These are phyloP conservation scores for Leptodontidium sp. DNA, from an alignment of 2,329 filamentous ascomycete genomes.

Conservation along the genomic window DNA sequence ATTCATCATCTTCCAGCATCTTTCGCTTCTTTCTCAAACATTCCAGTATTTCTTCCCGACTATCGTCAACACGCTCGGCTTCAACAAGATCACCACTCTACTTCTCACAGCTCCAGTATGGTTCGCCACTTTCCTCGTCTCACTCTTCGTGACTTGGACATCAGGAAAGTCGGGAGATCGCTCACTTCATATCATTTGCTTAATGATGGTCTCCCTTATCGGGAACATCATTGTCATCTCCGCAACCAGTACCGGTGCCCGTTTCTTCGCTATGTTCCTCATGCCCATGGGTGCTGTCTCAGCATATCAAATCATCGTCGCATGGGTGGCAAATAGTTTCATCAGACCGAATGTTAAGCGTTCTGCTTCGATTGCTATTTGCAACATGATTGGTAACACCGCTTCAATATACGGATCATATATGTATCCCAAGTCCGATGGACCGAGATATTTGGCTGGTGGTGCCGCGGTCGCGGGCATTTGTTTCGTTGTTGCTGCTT, in stretches of 20 bases:
- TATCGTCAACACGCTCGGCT: slow-evolving; percentile 68
- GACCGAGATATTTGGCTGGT: slow-evolving; percentile 50
- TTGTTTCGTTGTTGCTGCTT: slow-evolving; percentile 46
- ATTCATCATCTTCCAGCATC: slow-evolving; percentile 62
- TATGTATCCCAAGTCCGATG: slow-evolving; percentile 47
- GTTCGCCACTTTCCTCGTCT: slow-evolving; percentile 63
- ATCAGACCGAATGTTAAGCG: slow-evolving; percentile 48
- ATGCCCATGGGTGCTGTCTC: slow-evolving; percentile 63
- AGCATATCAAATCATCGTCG: slow-evolving; percentile 53
- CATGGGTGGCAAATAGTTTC: slow-evolving; percentile 47
- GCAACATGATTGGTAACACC: slow-evolving; percentile 41
- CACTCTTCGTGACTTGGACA: slow-evolving; percentile 61
- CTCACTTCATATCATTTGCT: slow-evolving; percentile 61
- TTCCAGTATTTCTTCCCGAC: slow-evolving; percentile 73
- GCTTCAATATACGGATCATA: slow-evolving; percentile 48
- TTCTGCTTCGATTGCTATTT: slow-evolving; percentile 44
- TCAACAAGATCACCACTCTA: slow-evolving; percentile 60
- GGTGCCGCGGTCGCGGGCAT: slow-evolving; percentile 48
- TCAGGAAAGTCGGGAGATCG: slow-evolving; percentile 62
- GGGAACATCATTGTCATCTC: slow-evolving; percentile 65
- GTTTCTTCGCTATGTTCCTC: slow-evolving; percentile 70
- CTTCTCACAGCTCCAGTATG: slow-evolving; percentile 66
- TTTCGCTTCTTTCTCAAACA: slow-evolving; percentile 60
- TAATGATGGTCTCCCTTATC: slow-evolving; percentile 59
- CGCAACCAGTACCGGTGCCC: slow-evolving; percentile 57